Base-by-base conservation (phyloP, 352 stramenopile genomes). In the Globisporangium paroecandrum region DNA sequence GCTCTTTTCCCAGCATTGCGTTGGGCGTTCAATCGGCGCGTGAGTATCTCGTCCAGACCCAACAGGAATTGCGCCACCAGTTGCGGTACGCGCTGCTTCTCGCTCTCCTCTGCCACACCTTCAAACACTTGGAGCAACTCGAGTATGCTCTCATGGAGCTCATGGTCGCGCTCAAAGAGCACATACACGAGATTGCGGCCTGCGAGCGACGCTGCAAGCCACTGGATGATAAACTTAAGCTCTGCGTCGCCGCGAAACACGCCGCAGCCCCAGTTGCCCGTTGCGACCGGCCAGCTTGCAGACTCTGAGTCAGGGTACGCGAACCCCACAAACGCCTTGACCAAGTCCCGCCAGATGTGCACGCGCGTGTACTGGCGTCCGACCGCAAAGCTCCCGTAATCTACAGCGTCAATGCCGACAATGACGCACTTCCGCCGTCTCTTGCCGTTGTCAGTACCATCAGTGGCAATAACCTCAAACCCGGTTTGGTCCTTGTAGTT, bases 221-320 rank as follows among this genome's bases (percentile, higher is more conserved):
- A 94, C 65, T 95, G 86, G 62, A 95, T 81, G 20, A 94, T 22
- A 70, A 93, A 89, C 68, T 94, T 95, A 9, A 94, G 71, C 65
- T 93, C 83, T 3, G 81, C 72, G 57, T 93, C 80, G 4, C 87
- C 87, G 20, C 69, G 63, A 65, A 95, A 94, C 10, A 93, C 86
- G 2, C 87, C 87, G 36, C 87, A 94, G 58, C 87, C 87, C 87
- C 87, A 95, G 65, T 95, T 94, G 22, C 87, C 87, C 5, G 82
- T 90, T 8, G 83, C 85, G 8, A 95, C 72, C 0, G 78, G 76
- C 79, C 84, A 92, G n/a, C n/a, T 41, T 0, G 9, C 20, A 12
- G 64, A 61, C 4, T 47, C 38, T 36, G 36, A 57, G 12, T 83
- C 70, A 2, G 72, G 64, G 55, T 87, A 87, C 3, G 70, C 68